Evolutionary conservation across 768 basidiomycete genomes (phyloP), one percentile per base, ranked within the genome.

Genomic region (Sarcodon aspratus): DNA sequence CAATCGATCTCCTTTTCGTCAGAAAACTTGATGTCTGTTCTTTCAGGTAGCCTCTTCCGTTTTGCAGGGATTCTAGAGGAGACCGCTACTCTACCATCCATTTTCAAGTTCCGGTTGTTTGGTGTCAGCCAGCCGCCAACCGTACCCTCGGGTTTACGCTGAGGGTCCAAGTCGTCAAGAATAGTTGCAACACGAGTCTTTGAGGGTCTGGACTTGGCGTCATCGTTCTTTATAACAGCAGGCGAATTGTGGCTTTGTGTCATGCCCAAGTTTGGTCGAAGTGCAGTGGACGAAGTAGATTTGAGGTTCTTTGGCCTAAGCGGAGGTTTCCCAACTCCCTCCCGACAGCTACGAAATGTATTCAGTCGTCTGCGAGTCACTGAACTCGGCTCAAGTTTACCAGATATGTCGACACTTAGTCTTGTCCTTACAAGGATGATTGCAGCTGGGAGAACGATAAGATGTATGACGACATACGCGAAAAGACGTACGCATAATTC

Each of bases 341-440:
- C 82, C 35, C 79, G 75, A 56, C 88, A 90, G 59, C 88, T 92
- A 54, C n/a, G 36, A 35, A 32, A 8, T 31, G 1, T 31, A 51
- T 47, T 44, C 21, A 36, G 37, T 44, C 17, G 36, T 42, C 17
- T 49, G 36, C 33, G 13, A 18, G 44, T 9, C 17, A 36, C 17
- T 12, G 4, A 31, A 13, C 9, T 48, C 31, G 42, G 11, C 15
- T 7, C 6, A n/a, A 38, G 13, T 27, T 42, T 37, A 87, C 89
- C 89, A 91, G 34, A 80, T 60, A 66, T 92, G 89, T 21, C 81
- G 75, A 59, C 89, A 92, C 38, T 68, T 71, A 4, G 67, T 64
- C 62, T 89, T 91, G 57, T 88, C 79, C 60, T 83, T 86, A 71
- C 89, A 92, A 17, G 72, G 46, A 55, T 92, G 89, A 55, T 85